Evolutionary conservation across 306 rosid genomes (phyloP), one percentile per base, ranked within the genome.

Genomic region (Prunus padus): DNA sequence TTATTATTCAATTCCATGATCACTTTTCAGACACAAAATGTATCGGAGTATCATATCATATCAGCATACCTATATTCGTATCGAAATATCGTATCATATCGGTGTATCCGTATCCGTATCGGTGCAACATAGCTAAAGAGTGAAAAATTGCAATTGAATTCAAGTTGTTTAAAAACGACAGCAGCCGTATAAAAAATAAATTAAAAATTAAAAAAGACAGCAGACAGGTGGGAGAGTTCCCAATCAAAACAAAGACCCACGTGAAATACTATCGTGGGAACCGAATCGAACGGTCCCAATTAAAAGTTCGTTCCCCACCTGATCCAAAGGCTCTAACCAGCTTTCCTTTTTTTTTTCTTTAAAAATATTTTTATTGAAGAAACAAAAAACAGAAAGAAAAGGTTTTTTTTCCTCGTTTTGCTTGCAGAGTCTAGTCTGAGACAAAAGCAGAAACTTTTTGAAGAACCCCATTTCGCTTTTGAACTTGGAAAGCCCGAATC

Each of bases 301-400:
- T 83, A 84, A 92, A 88, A 83, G 56, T 73, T 31, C 46, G 3
- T 65, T 63, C 81, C 82, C 83, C 74, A 72, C 87, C 56, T 67
- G 77, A 83, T 90, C 87, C 80, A 82, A 83, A 75, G 88, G 89
- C 18, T 18, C 62, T 16, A 28, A 45, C 68, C 33, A 3, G 15
- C 45, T 45, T 46, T 23, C 75, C n/a, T 57, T 69, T 40, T 40
- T 51, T 16, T 51, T 40, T 60, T n/a, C n/a, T n/a, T n/a, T n/a
- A 60, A 72, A n/a, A 82, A 74, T 49, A 33, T 47, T 76, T 26
- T 51, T 64, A 61, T 57, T 7, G 52, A 79, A 56, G 40, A 31
- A 52, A 11, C 4, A 18, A 51, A 23, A 40, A 42, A n/a, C 3
- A 1, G 40, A 42, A 23, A 2, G 45, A 59, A 52, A 13, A 3